Base-by-base conservation (phyloP, 306 rosid species). In the Citrullus mucosospermus region DNA sequence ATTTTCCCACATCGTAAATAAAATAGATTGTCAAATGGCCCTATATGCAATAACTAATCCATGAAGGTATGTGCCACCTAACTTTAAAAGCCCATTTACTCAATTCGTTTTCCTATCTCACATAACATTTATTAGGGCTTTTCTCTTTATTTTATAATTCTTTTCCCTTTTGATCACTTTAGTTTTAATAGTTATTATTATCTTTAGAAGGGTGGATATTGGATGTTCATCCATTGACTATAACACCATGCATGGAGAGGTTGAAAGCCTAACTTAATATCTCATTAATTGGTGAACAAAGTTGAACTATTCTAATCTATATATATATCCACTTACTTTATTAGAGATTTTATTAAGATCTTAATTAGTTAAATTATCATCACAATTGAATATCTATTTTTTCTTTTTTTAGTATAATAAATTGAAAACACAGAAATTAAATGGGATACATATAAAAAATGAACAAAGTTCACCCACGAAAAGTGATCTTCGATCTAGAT, bases 21-120 rank as follows among this genome's bases (percentile, higher is more conserved):
- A 70, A 67, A 70, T 70, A 22, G 57, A 22, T 70, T 44, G 76
- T 20, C 10, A 70, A 70, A 46, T 22, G 41, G 58, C 39, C 58
- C 57, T 46, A 20, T 69, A 43, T 69, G 75, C 55, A 69, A 70
- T 22, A 20, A 70, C 38, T 44, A 43, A 25, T 44, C 56, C 75
- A 44, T 51, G 6, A 4, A 51, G 56, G 5, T 16, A 51, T 43
- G 76, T 44, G 3, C 56, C n/a, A 44, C 76, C 76, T 22, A 70
- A 44, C 57, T 70, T 70, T 70, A 46, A 67, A 70, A 70, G 13
- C 76, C 57, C 76, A 70, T 70, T 44, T 69, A 69, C 28, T 69
- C 75, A 43, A 67, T 16, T 66, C 48, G 38, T 41, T 18, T 6
- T 3, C 38, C n/a, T 38, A 3, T 68, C 22, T 39, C 54, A 39